These are phyloP conservation scores for Diospyros kaki DNA, from an alignment of 148 eudicot genomes.

Conservation along the genomic window DNA sequence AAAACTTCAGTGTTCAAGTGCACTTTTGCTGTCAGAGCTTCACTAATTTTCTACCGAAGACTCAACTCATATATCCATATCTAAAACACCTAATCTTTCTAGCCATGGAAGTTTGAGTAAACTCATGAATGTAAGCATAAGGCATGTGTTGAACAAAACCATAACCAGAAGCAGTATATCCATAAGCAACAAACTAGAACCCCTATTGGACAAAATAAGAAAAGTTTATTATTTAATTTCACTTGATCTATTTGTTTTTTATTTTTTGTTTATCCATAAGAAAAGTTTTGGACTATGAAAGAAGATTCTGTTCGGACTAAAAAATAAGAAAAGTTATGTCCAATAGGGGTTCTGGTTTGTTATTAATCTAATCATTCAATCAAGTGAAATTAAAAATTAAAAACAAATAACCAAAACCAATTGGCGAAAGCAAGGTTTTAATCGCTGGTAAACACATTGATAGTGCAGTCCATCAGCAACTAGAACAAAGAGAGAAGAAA, in stretches of 20 bases:
- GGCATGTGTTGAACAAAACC: conserved; percentile 60
- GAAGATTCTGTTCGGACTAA: too few relatives aligned
- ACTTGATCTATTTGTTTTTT: conserved; percentile 29
- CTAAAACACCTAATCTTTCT: conserved; percentile 46
- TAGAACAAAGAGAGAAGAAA: too few relatives aligned
- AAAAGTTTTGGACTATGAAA: too few relatives aligned
- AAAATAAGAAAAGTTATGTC: too few relatives aligned
- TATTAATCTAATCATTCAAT: too few relatives aligned
- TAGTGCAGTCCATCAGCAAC: too few relatives aligned
- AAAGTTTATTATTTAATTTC: conserved; percentile 20
- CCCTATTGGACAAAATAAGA: conserved; percentile 16
- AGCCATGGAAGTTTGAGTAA: conserved; percentile 53
- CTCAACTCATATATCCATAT: conserved; percentile 40
- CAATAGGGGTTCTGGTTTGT: too few relatives aligned
- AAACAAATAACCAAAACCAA: too few relatives aligned
- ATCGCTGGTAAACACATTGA: too few relatives aligned
- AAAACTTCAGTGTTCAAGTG: conserved; percentile 37
- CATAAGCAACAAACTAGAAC: conserved; percentile 47
- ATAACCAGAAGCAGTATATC: conserved; percentile 57
- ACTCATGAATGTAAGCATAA: conserved; percentile 54
- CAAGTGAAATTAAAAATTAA: too few relatives aligned
- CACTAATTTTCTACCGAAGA: conserved; percentile 42
- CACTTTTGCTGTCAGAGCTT: conserved; percentile 30
- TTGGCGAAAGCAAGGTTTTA: too few relatives aligned
- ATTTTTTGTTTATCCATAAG: background rate